Evolutionary conservation across 2,329 filamentous ascomycete species (phyloP).

Genomic region (Fusarium napiforme): DNA sequence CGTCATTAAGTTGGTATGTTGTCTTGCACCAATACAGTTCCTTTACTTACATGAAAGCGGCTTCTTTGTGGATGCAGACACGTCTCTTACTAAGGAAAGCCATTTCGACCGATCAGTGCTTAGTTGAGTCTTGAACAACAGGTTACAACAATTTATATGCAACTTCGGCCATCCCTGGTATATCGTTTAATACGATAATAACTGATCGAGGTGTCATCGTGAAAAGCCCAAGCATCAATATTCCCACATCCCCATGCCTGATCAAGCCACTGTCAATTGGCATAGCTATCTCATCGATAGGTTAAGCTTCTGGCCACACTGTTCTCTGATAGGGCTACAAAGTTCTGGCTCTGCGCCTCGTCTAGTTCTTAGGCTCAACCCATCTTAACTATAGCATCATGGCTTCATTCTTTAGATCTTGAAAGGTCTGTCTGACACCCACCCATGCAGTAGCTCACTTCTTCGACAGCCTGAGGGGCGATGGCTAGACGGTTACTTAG

Average conservation of each 20-base stretch:
- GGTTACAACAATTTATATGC: background rate
- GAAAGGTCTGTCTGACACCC: background rate
- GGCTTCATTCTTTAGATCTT: background rate
- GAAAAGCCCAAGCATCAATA: background rate
- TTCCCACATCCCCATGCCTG: background rate
- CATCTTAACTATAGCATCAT: background rate
- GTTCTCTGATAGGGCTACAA: conserved; percentile 15
- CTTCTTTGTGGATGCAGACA: background rate
- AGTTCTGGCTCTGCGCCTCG: conserved; percentile 3
- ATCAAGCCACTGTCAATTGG: background rate
- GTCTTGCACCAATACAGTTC: background rate
- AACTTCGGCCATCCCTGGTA: background rate
- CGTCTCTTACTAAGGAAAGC: background rate
- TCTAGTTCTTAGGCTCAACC: background rate
- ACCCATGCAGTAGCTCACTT: background rate
- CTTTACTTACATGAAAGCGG: background rate
- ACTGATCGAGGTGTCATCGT: background rate
- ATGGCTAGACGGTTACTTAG: background rate
- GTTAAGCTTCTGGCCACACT: conserved; percentile 2
- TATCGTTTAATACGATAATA: background rate
- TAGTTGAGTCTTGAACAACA: background rate
- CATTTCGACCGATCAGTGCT: background rate
- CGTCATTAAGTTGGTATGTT: background rate
- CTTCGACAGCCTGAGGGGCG: background rate
- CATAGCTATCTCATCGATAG: background rate